phyloP scores from a whole-genome alignment of 768 basidiomycete species.

The Lyophyllum shimeji region DNA sequence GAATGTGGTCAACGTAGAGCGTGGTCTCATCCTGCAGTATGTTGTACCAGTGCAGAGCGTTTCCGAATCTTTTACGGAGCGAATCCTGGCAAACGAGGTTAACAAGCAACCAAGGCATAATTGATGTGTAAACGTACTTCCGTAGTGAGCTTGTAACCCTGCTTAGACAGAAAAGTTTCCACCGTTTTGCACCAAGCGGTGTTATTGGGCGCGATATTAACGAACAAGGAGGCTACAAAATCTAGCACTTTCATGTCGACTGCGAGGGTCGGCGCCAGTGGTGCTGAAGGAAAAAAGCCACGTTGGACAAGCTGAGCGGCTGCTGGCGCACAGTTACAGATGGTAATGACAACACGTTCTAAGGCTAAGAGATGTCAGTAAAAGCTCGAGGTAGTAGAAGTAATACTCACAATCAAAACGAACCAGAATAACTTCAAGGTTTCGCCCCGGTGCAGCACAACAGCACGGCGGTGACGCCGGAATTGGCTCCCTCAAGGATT shows the following conservation, averaged over 20 bases:
- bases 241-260: conserved; percentile 29
- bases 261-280: conserved; percentile 27
- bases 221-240: conserved; percentile 25
- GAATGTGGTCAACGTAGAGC: conserved; percentile 9
- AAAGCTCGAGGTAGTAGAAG: not conserved
- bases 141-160: conserved; percentile 20
- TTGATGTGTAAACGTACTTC: conserved; percentile 2
- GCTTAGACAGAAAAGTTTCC: conserved; percentile 21
- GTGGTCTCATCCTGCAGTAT: conserved; percentile 13
- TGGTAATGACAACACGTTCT: conserved; percentile 5
- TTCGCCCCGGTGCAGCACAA: not conserved
- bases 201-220: conserved; percentile 25
- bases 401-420: conserved; percentile 1
- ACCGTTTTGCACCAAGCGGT: conserved; percentile 27
- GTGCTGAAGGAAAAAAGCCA: conserved; percentile 29
- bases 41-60: conserved; percentile 26
- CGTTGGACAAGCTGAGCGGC: conserved; percentile 23
- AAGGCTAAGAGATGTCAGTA: not conserved
- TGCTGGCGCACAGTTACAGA: conserved; percentile 14
- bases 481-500: not conserved
- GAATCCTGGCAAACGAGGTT: conserved; percentile 16
- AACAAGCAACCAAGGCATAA: not conserved
- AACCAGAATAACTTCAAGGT: not conserved
- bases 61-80: conserved; percentile 22
- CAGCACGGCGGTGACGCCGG: not conserved